phyloP scores from a whole-genome alignment of 225 moss, liverwort and hornwort species.

The Climacium dendroides region DNA sequence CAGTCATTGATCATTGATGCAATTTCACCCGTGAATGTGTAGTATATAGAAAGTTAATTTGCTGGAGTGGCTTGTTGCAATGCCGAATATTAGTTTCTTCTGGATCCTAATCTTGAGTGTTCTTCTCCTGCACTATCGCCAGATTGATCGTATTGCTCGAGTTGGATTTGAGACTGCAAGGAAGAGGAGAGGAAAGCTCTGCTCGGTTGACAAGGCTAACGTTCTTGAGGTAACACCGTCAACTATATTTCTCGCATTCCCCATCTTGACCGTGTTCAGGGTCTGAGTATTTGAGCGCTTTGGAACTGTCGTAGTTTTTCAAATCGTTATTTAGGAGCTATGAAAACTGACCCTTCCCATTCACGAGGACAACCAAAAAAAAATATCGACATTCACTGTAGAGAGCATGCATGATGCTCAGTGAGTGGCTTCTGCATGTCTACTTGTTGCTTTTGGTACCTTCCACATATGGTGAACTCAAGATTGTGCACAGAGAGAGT shows the following conservation, averaged over 20 bases:
- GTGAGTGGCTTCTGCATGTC: not conserved
- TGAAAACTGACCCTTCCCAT: not conserved
- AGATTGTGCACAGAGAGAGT: not conserved
- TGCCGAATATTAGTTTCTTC: not conserved
- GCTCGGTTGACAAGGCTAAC: slow-evolving; percentile 98
- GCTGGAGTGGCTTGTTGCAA: not conserved
- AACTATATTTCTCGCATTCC: not conserved
- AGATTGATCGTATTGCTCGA: slow-evolving; percentile 94
- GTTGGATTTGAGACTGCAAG: slow-evolving; percentile 91
- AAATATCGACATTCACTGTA: not conserved
- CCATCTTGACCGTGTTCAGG: not conserved
- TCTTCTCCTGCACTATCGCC: not conserved
- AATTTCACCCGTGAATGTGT: not conserved
- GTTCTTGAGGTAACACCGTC: slow-evolving; percentile 64
- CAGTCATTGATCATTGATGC: not conserved
- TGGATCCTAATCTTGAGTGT: not conserved
- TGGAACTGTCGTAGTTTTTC: not conserved
- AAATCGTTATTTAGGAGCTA: not conserved
- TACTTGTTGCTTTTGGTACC: not conserved
- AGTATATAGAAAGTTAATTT: not conserved
- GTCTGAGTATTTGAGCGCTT: not conserved
- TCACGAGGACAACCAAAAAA: not conserved
- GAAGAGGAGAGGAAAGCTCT: slow-evolving; percentile 69
- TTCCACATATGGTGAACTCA: not conserved
- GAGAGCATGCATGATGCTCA: not conserved